These are phyloP conservation scores for Apiospora koreana DNA, from an alignment of 2,329 filamentous ascomycete species.

Conservation along the genomic window DNA sequence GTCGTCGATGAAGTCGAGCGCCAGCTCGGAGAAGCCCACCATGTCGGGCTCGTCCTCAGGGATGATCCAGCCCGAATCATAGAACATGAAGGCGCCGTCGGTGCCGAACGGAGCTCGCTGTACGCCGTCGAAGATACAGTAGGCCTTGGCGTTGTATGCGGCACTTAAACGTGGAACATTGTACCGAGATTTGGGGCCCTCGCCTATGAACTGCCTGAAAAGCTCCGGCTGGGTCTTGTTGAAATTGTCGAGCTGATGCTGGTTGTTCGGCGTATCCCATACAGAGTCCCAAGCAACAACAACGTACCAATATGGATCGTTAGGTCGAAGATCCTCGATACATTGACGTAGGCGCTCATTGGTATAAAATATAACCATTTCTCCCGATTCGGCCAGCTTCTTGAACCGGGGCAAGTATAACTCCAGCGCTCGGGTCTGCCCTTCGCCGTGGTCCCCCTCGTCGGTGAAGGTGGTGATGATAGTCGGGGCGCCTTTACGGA, in stretches of 20 bases:
- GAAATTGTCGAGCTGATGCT: constrained; percentile 2
- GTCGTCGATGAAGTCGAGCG: constrained; percentile 1
- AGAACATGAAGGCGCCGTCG: background rate
- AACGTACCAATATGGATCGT: background rate
- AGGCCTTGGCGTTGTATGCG: background rate
- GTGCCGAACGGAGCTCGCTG: background rate
- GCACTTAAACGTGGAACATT: background rate
- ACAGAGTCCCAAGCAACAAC: background rate
- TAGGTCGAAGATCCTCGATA: background rate
- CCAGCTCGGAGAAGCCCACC: background rate
- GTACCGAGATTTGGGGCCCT: background rate
- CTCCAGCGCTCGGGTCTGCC: background rate
- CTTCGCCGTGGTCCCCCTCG: background rate
- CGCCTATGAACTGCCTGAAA: background rate
- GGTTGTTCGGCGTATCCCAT: constrained; percentile 6
- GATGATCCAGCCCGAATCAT: background rate
- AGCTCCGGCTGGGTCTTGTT: background rate
- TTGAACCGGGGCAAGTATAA: background rate
- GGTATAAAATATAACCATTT: background rate
- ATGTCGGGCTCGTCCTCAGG: background rate
- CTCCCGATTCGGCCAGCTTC: background rate
- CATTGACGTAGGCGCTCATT: background rate
- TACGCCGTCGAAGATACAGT: background rate
- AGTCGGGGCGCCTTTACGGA: background rate
- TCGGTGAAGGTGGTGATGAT: background rate